Base-by-base conservation (phyloP, 192 early-diverging fungal species). In the Coemansia sp. region DNA sequence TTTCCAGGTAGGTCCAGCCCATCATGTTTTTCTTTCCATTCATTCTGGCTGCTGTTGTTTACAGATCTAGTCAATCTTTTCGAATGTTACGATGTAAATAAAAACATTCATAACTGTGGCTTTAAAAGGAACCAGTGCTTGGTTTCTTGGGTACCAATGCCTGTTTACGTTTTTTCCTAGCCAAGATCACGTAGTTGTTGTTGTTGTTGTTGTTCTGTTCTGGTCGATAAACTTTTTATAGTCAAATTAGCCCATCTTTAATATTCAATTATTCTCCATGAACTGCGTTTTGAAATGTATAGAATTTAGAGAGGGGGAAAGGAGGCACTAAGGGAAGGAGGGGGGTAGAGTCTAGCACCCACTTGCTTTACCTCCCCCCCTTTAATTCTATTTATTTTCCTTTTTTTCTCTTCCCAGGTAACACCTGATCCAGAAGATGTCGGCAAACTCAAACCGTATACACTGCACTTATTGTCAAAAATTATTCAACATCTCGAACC, bases 151-250 rank as follows among this genome's bases (percentile, higher is more conserved):
- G 48, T 17, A 50, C 3, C 16, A 50, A 50, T 16, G 16, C 48
- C 48, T 12, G 2, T 32, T 32, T 32, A 32, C 32, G 0, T 32
- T 32, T 25, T 32, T 25, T 25, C 51, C 22, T 54, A 8, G 51
- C 20, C 51, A 54, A 54, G 51, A 7, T 25, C 8, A 25, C 1
- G 51, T 32, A 32, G 32, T 32, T 4, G 32, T 32, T 4, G 32
- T 4, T 32, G 32, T 32, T 32, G 32, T 32, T 32, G 32, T 32
- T 32, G 32, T 22, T 20, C 25, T 54, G 25, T 25, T 12, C 20
- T 54, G 32, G 25, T 54, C 51, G 51, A 54, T 54, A 54, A 22
- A 10, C 51, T 54, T 54, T 54, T 32, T 14, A 54, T 39, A 59
- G 39, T 59, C 57, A 41, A 41, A 40, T 41, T 7, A 17, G 57